Base-by-base conservation (phyloP, 1,284 basidiomycete species). In the Salmacisia buchloeana region DNA sequence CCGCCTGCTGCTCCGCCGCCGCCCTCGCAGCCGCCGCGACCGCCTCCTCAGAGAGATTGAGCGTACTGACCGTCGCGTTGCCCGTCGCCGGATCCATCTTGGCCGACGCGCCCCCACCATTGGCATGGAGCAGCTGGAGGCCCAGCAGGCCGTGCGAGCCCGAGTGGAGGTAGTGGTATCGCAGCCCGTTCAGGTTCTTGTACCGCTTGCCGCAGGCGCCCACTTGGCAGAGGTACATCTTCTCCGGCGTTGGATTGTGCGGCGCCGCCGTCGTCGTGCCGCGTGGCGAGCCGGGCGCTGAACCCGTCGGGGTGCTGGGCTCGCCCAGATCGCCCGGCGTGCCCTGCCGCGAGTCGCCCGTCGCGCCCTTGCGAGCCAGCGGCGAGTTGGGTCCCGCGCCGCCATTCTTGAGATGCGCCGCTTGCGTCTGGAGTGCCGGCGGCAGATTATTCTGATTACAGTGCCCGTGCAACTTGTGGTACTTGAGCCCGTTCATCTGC, bases 81-180 rank as follows among this genome's bases (percentile, higher is more conserved):
- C 76, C 76, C 13, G 72, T 75, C 7, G 71, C 56, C 15, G 62
- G 70, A 56, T 77, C 76, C 27, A 75, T 73, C 67, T 76, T 76
- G 63, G 76, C 76, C 56, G 70, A 71, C 4, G 74, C 71, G 36
- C 74, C 75, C 23, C 76, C 76, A 29, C 75, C 76, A 13, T 72
- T 70, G 23, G 76, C 69, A 59, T 75, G 73, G 31, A 78, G 64
- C 12, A 78, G 69, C 62, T 75, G 73, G 63, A 77, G 63, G 27
- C 79, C 70, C 82, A 81, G 36, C 71, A 74, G 9, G 81, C 80
- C 64, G 81, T 97, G 94, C 62, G 94, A 92, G 18, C 94, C 94
- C 34, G 90, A 91, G 81, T 97, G 94, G 78, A 94, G 89, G 81
- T 97, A 97, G 82, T 98, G 94, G 74, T 98, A 97, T 76, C 90